phyloP scores from a whole-genome alignment of 306 rosid species.

The Herpetospermum pedunculosum region DNA sequence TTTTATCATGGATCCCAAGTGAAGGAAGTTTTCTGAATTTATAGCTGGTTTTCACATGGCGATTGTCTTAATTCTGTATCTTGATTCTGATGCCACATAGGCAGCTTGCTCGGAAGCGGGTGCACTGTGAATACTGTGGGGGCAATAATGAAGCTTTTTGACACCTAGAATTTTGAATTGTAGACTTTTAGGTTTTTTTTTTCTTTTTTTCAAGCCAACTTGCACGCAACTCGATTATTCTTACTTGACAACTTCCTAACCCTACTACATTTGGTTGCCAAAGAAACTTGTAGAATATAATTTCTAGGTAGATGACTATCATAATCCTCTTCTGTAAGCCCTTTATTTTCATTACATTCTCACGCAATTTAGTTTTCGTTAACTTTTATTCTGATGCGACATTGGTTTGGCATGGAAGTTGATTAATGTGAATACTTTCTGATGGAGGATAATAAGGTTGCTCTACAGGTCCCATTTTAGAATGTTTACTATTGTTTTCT shows the following conservation, averaged over 20 bases:
- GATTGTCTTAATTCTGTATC: neutral
- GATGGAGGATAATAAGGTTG: neutral
- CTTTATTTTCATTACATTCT: neutral
- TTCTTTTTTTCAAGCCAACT: no score
- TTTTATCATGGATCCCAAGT: slow-evolving; percentile 2
- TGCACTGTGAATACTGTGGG: neutral
- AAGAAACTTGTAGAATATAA: no score
- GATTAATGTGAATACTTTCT: neutral
- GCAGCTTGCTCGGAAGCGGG: neutral
- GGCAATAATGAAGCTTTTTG: neutral
- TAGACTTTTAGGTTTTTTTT: neutral
- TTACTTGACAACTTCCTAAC: no score
- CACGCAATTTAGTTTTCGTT: neutral
- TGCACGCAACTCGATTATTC: no score
- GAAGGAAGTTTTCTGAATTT: neutral
- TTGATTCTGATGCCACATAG: neutral
- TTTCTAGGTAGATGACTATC: no score
- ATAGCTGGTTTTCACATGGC: slow-evolving; percentile 8
- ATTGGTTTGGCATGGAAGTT: neutral
- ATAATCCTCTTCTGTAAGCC: no score
- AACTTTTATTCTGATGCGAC: neutral
- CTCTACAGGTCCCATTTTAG: neutral
- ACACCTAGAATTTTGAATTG: neutral
- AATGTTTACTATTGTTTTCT: neutral
- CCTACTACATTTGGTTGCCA: no score